Base-by-base conservation (phyloP, 345 rosid species). In the Gossypium longicalyx region DNA sequence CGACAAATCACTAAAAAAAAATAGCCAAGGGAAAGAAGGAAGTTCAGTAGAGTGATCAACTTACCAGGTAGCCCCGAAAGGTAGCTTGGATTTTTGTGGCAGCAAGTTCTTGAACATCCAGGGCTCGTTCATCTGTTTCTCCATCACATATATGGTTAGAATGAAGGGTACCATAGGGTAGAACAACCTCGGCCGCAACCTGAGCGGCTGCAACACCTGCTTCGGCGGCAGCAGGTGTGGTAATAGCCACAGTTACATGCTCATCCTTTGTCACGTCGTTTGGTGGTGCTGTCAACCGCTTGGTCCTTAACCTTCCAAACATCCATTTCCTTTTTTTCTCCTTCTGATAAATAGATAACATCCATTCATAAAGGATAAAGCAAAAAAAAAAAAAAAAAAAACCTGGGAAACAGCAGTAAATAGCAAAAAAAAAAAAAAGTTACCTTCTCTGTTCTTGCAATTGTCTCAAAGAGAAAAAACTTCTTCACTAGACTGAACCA, bases 21-120 rank as follows among this genome's bases (percentile, higher is more conserved):
- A 34, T 20, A 54, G 19, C 22, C 4, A n/a, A n/a, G 2, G 9
- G 23, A 54, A 54, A n/a, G 59, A 19, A 17, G 59, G 67, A 23
- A 49, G 41, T 5, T 34, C 41, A 34, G 41, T 34, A 34, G 41
- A 34, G 7, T 34, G 41, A 34, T 34, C 7, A 75, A 82, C 93
- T 89, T 82, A 94, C 98, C 77, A 94, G 94, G 84, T 83, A 89
- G 62, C 92, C 92, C 16, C 97, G 80, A 56, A 89, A 94, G 47
- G 87, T 83, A 0, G 97, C 80, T 76, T 94, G 98, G 67, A 94
- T 92, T 75, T 65, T 85, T 63, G 76, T 80, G 73, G 93, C 91
- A 54, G 97, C 83, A 44, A 68, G 66, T 54, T 83, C 10, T 74
- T 83, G 79, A 17, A 75, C 64, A 61, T 71, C 56, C 1, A 69